Evolutionary conservation across 129 eudicot genomes (phyloP).

Genomic region (Chrysanthemum makinoi): DNA sequence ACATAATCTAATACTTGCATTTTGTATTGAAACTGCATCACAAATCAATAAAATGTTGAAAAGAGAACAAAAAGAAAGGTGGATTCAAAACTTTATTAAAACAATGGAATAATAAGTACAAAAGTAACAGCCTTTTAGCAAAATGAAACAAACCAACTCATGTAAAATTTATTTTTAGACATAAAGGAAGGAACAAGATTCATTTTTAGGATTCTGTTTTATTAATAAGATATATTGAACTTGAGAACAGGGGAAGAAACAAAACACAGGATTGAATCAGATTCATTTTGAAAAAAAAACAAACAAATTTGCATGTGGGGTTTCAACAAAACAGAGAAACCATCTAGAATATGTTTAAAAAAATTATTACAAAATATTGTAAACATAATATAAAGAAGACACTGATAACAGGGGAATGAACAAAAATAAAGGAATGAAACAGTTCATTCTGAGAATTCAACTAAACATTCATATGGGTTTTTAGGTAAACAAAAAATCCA

Average conservation of each 20-base stretch:
- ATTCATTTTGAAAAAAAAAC: neutral
- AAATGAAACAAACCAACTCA: neutral
- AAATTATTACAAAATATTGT: no score
- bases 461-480: conserved; percentile 16
- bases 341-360: no score
- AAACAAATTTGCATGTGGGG: conserved; percentile 9
- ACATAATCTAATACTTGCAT: conserved; percentile 9
- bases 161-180: neutral
- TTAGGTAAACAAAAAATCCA: conserved; percentile 5
- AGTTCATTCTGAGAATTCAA: conserved; percentile 7
- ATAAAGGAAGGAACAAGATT: neutral
- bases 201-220: neutral
- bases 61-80: neutral
- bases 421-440: conserved; percentile 11
- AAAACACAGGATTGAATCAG: conserved; percentile 6
- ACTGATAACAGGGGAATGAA: neutral
- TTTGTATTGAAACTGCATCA: conserved; percentile 8
- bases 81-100: neutral
- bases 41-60: conserved; percentile 21
- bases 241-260: conserved; percentile 18
- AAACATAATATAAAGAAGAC: neutral
- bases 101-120: neutral
- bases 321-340: neutral
- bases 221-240: neutral
- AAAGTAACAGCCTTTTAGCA: neutral